Evolutionary conservation across 2,329 filamentous ascomycete genomes (phyloP), one percentile per base, ranked within the genome.

Genomic region (Penicillium expansum): DNA sequence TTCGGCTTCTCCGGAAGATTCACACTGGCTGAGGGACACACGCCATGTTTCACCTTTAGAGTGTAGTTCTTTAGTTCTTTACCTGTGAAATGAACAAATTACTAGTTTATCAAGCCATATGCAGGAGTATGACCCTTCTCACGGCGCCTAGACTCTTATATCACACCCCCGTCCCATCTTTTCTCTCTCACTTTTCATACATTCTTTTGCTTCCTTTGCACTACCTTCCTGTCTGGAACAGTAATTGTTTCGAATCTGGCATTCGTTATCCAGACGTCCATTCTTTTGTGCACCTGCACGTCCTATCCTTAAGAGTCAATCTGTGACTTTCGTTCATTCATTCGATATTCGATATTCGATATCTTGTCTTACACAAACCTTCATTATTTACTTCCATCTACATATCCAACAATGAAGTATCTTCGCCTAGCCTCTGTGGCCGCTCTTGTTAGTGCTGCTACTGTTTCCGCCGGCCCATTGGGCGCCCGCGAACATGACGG

Each of bases 231-330:
- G 60, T 67, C 63, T 65, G 64, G 52, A 57, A 68, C 62, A 69
- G 59, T 57, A 55, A 33, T 39, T 56, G 49, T 53, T 48, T 62
- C 55, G 56, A 60, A 58, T 64, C 61, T 65, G 52, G 59, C 60
- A 66, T 68, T 64, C 54, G 62, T 67, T 38, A 66, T 65, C 61
- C 60, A 61, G 62, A 62, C 63, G 59, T 67, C 66, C 68, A 62
- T 71, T 70, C 69, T 37, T 69, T 71, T 54, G 58, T 52, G 44
- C 58, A 27, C 39, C 51, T 57, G 60, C 65, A 66, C 61, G 59
- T 66, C 51, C 57, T 29, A 45, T 67, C 62, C 11, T 35, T 29
- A 20, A 30, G 3, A 56, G 32, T 39, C 39, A 47, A 39, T 45
- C 44, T 44, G 29, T 37, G 39, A 44, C 43, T 47, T 55, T 16